Evolutionary conservation across 2,329 filamentous ascomycete species (phyloP), one percentile per base, ranked within the genome.

Genomic region (Exophiala xenobiotica): DNA sequence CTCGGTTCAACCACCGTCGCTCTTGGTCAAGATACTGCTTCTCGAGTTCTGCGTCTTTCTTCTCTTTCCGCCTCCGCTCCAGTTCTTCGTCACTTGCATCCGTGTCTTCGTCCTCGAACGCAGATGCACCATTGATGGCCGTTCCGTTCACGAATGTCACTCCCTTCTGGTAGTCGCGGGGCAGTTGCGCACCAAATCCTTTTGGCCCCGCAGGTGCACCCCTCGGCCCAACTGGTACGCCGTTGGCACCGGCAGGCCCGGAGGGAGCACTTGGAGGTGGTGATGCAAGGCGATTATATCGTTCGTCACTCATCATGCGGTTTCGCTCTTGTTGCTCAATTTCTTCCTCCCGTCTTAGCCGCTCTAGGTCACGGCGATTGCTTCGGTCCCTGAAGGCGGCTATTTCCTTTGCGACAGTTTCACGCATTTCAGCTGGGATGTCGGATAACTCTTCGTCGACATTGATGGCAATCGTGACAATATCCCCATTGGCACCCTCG

Each of bases 391-490:
- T 81, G 75, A 99, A 99, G 0, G 91, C 88, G 0, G 90, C 85
- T 63, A 99, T 99, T 68, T 99, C 95, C 51, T 86, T 86, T 0
- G 93, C 89, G 12, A 99, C 93, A 0, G 90, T 91, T 67, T 95
- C 93, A 19, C 93, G 85, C 90, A 96, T 95, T 67, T 97, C 93
- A 1, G 89, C 86, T 0, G 93, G 93, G 41, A 99, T 96, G 64
- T 99, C 93, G 16, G 91, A 86, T 38, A 99, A 77, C 65, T 99
- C 93, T 65, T 99, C 95, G 57, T 99, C 93, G 46, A 87, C 82
- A 1, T 86, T 84, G 24, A 96, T 78, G 3, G 90, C 86, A 53
- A 97, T 95, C 51, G 91, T 96, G 31, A 96, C 86, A 68, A 96
- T 90, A 33, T 72, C 71, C 31, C 82, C 82, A 29, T 76, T 74